Evolutionary conservation across 177 flowering plant genomes (phyloP).

Genomic region (Vitis hybrid): DNA sequence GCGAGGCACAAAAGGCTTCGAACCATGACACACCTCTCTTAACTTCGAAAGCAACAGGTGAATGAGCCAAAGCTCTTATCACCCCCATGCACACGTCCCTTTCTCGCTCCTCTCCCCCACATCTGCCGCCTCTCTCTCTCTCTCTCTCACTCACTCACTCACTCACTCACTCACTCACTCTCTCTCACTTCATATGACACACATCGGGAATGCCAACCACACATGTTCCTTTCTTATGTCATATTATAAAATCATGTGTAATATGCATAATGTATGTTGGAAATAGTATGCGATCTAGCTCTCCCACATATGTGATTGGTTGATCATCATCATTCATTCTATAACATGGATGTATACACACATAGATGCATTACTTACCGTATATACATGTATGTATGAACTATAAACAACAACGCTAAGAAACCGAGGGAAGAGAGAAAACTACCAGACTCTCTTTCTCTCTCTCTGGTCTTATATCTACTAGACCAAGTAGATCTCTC

Average conservation of each 20-base stretch:
- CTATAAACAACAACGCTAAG: constrained; percentile 8
- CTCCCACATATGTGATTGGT: too few relatives aligned
- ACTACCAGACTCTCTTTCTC: background rate
- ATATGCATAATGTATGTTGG: too few relatives aligned
- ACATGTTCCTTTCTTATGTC: constrained; percentile 10
- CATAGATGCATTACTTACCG: too few relatives aligned
- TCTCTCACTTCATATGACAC: constrained; percentile 1
- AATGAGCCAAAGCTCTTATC: constrained; percentile 48
- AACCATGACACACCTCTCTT: constrained; percentile 13
- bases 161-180: constrained; percentile 9
- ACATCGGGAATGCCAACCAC: constrained; percentile 55
- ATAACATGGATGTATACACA: background rate
- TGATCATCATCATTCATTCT: too few relatives aligned
- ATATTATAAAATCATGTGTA: background rate
- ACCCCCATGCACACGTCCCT: constrained; percentile 80
- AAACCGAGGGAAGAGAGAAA: constrained; percentile 6
- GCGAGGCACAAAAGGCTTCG: constrained; percentile 13
- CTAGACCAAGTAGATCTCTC: constrained; percentile 6
- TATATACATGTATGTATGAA: constrained; percentile 1
- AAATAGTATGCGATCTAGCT: too few relatives aligned
- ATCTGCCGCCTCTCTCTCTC: constrained; percentile 52
- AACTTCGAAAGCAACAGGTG: constrained; percentile 61
- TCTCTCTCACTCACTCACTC: constrained; percentile 23
- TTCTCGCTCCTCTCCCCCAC: constrained; percentile 73
- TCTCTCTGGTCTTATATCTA: constrained; percentile 11